A percentile compares a stretch with the other conserved stretches of the same genome.
Conservation (phyloP, 2,329 filamentous ascomycete species). For the Fusarium newnesense region DNA sequence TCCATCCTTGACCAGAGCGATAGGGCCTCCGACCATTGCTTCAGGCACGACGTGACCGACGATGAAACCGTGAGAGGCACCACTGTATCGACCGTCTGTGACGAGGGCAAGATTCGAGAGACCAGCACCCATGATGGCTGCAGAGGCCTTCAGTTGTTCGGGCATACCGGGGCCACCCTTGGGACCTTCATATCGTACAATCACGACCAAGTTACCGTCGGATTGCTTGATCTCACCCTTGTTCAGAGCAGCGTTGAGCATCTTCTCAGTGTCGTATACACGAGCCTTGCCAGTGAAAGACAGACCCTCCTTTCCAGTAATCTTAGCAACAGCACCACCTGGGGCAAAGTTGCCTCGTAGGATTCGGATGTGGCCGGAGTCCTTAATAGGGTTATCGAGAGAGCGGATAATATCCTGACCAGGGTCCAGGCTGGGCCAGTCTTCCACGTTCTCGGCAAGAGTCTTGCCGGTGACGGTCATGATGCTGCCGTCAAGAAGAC, state of each 20-base stretch:
- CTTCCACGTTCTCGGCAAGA: constrained; percentile 81
- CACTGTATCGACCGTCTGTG: constrained; percentile 90
- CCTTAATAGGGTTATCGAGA: constrained; percentile 78
- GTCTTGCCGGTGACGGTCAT: constrained; percentile 87
- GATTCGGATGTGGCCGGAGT: constrained; percentile 87
- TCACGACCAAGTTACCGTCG: constrained; percentile 83
- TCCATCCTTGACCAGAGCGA: constrained; percentile 82
- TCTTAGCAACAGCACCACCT: constrained; percentile 91
- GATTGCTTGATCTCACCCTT: constrained; percentile 64
- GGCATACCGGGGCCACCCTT: constrained; percentile 97
- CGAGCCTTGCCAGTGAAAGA: constrained; percentile 82
- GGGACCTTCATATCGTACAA: constrained; percentile 94
- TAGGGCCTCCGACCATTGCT: constrained; percentile 87
- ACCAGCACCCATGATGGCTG: constrained; percentile 92
- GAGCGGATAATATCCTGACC: constrained; percentile 90
- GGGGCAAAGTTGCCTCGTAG: constrained; percentile 89
- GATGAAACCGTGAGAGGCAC: constrained; percentile 91
- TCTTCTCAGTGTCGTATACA: constrained; percentile 87
- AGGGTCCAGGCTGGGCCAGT: constrained; percentile 79
- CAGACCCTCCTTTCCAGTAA: constrained; percentile 93
- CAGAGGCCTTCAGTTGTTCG: constrained; percentile 88
- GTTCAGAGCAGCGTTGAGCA: constrained; percentile 81
- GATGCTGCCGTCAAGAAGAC: constrained; percentile 80
- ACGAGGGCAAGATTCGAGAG: constrained; percentile 89
- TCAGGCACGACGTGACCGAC: constrained; percentile 94